These are phyloP conservation scores for Debaryomyces psychrophilus DNA, from an alignment of 1,139 yeast species.

Conservation along the genomic window DNA sequence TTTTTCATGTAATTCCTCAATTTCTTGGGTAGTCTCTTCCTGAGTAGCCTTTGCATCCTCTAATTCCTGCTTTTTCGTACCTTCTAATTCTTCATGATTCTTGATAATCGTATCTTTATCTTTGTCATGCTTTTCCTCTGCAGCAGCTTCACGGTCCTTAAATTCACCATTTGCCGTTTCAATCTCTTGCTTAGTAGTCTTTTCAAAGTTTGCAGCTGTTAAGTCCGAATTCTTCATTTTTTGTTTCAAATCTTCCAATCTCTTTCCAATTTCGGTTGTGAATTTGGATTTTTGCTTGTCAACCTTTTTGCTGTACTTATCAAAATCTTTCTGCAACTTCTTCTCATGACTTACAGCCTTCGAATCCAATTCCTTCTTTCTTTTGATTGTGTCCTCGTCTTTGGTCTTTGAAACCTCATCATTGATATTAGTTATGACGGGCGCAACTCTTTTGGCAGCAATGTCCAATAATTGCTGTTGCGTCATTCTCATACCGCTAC, in stretches of 20 bases:
- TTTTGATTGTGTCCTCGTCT: constrained; percentile 49
- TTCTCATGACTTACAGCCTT: constrained; percentile 47
- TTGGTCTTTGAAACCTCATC: constrained; percentile 53
- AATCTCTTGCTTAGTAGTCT: constrained; percentile 44
- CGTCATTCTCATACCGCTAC: constrained; percentile 57
- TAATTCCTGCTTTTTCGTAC: constrained; percentile 53
- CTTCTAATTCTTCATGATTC: constrained; percentile 51
- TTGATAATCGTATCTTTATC: constrained; percentile 49
- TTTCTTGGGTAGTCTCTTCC: constrained; percentile 48
- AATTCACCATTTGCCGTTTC: constrained; percentile 50
- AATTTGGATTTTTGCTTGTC: constrained; percentile 46
- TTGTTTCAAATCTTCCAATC: constrained; percentile 35
- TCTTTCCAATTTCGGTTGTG: constrained; percentile 41
- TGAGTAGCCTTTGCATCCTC: constrained; percentile 52
- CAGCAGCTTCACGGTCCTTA: constrained; percentile 49
- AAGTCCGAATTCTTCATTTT: constrained; percentile 35
- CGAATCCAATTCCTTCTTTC: constrained; percentile 41
- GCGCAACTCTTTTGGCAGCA: constrained; percentile 60
- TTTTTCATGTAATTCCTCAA: constrained; percentile 47
- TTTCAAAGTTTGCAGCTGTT: constrained; percentile 41
- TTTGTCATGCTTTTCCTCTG: constrained; percentile 48
- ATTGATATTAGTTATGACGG: constrained; percentile 54
- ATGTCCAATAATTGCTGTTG: constrained; percentile 59
- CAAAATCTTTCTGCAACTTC: constrained; percentile 46
- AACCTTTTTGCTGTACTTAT: constrained; percentile 42